Evolutionary conservation across 805 yeast species (phyloP), one percentile per base, ranked within the genome.

Genomic region (Candida argentea): DNA sequence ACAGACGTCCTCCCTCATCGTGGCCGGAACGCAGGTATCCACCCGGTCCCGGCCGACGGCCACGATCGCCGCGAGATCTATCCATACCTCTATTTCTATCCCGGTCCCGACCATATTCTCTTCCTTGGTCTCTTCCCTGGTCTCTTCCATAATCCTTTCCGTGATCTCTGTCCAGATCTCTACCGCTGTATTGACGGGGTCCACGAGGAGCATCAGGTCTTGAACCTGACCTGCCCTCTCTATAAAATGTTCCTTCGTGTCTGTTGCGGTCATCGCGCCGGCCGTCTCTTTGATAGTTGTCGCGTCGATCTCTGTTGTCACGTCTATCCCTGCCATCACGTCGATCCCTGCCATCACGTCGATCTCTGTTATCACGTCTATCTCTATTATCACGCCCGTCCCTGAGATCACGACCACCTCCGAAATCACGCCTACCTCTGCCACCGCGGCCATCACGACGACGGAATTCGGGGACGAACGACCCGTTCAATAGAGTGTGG

Each of bases 161-260:
- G 16, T 55, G 63, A 29, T 66, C 74, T 0, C 27, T 71, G 42
- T 38, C 25, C 37, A 56, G 31, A 54, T 41, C 32, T 45, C 52
- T 30, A 3, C 27, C 35, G 14, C 64, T 60, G 5, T 43, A n/a
- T 52, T 14, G 30, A 14, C 27, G 29, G 20, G 7, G 20, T 10
- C 20, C 20, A 18, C 20, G 9, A 18, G 20, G 20, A 8, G 20
- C 20, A 18, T 18, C 10, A 18, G 20, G 10, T 10, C 10, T 7
- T 18, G 20, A 10, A 10, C 20, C 10, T 18, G 20, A 10, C 10
- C 20, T 18, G 20, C 9, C 20, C 10, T n/a, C n/a, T n/a, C n/a
- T 10, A 29, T 27, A n/a, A 29, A 17, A 24, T 8, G 26, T 20
- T 20, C 26, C 23, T 22, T 24, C 28, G 22, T 25, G 22, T 4